Evolutionary conservation across 805 yeast genomes (phyloP).

Genomic region (Candida loeiensis): DNA sequence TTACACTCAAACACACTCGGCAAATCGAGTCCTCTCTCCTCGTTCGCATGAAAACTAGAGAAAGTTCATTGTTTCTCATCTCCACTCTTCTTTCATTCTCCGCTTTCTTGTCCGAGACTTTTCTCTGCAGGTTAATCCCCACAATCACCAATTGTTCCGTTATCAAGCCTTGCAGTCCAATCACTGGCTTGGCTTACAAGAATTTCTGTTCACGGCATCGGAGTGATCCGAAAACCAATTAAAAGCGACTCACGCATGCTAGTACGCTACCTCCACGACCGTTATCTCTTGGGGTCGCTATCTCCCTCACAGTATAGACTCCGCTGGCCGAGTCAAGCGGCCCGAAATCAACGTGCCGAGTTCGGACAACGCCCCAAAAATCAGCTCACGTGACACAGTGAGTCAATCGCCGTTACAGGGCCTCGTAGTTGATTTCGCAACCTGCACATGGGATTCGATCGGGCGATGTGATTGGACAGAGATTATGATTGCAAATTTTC

Average conservation of each 20-base stretch:
- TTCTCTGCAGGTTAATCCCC: no score
- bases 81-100: not conserved
- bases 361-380: not conserved
- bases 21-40: no score
- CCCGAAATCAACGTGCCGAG: not conserved
- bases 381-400: constrained; percentile 1
- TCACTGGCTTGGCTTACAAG: no score
- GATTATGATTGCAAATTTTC: constrained; percentile 6
- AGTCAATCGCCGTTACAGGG: constrained; percentile 4
- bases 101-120: not conserved
- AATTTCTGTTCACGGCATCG: constrained; percentile 1
- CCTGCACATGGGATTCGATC: constrained; percentile 2
- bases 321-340: no score
- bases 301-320: not conserved
- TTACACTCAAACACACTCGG: no score
- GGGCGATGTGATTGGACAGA: constrained; percentile 5
- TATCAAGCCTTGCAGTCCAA: not conserved
- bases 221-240: not conserved
- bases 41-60: no score
- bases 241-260: no score
- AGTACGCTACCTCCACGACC: no score
- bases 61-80: no score
- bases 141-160: not conserved
- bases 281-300: no score
- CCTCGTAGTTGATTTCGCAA: constrained; percentile 1